Evolutionary conservation across 768 basidiomycete species (phyloP).

Genomic region (Nidularia pulvinata): DNA sequence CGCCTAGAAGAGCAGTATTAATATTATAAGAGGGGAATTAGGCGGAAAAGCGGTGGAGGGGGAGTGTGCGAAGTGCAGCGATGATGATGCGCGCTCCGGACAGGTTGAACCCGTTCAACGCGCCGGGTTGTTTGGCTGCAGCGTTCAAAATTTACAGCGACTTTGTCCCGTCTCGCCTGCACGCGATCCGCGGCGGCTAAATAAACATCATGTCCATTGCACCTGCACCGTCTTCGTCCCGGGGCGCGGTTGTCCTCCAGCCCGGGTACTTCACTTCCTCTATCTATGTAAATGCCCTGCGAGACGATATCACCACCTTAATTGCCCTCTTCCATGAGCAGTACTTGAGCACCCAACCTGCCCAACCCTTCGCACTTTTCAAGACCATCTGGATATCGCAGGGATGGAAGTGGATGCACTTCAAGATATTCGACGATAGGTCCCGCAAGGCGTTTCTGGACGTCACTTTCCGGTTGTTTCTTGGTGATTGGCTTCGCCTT

Average conservation of each 20-base stretch:
- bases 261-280: slow-evolving; percentile 82
- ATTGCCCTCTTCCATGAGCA: slow-evolving; percentile 50
- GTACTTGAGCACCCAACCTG: slow-evolving; percentile 28
- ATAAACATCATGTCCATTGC: slow-evolving; percentile 13
- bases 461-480: slow-evolving; percentile 60
- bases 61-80: too few species aligned
- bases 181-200: neutral
- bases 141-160: too few species aligned
- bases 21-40: neutral
- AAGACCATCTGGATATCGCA: slow-evolving; percentile 64
- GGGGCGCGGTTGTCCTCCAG: slow-evolving; percentile 67
- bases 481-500: slow-evolving; percentile 43
- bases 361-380: slow-evolving; percentile 67
- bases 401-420: slow-evolving; percentile 78
- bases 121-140: too few species aligned
- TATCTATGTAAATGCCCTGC: slow-evolving; percentile 61
- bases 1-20: too few species aligned
- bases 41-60: neutral
- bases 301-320: slow-evolving; percentile 62
- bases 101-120: too few species aligned
- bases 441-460: slow-evolving; percentile 64
- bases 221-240: slow-evolving; percentile 54
- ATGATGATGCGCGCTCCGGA: too few species aligned
- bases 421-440: slow-evolving; percentile 70
- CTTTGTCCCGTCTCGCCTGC: too few species aligned